Conservation (phyloP, 192 early-diverging fungal species). For the Backusella psychrophila region DNA sequence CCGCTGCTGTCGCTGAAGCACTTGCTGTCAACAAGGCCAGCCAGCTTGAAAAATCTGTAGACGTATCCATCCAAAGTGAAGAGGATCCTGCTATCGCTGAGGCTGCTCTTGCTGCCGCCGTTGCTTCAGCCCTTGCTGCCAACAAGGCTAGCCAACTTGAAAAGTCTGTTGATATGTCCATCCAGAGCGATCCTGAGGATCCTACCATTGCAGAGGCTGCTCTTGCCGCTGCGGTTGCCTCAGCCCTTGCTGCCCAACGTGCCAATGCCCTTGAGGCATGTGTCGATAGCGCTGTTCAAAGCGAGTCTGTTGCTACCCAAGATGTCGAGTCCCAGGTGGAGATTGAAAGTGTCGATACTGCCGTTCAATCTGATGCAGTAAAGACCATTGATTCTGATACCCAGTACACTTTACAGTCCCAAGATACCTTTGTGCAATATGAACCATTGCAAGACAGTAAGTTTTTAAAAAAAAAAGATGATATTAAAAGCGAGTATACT, state of each 20-base stretch:
- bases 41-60: background rate
- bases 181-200: background rate
- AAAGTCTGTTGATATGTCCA: background rate
- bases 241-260: background rate
- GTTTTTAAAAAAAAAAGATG: background rate
- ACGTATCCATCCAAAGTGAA: background rate
- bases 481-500: too few relatives aligned
- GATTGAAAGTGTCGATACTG: background rate
- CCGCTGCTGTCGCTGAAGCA: constrained; percentile 11
- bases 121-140: background rate
- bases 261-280: background rate
- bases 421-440: background rate
- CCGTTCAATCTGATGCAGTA: background rate
- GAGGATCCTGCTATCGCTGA: background rate
- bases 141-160: background rate
- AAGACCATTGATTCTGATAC: background rate
- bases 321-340: background rate
- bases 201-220: background rate
- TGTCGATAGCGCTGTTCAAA: background rate
- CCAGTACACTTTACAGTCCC: background rate
- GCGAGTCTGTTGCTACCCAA: background rate
- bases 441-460: background rate
- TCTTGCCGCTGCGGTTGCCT: background rate
- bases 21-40: background rate
- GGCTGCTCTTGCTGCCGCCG: constrained; percentile 5